Evolutionary conservation across 305 asterid genomes (phyloP).

Genomic region (Fraxinus floribunda): DNA sequence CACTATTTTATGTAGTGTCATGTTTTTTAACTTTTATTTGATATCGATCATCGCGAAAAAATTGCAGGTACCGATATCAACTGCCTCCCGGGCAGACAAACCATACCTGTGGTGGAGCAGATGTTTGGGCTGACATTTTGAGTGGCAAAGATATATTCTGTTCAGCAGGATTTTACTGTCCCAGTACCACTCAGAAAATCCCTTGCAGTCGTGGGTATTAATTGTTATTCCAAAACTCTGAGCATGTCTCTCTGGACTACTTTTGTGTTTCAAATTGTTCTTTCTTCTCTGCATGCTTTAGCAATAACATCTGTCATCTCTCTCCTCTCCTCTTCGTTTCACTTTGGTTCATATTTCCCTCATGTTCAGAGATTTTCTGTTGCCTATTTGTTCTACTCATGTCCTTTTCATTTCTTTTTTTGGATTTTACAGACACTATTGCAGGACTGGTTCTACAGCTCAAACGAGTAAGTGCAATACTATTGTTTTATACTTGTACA

Average conservation of each 20-base stretch:
- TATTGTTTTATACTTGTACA: slow-evolving; percentile 16
- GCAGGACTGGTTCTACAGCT: slow-evolving; percentile 72
- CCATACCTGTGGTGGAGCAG: slow-evolving; percentile 79
- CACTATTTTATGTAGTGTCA: not conserved
- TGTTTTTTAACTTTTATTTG: slow-evolving; percentile 14
- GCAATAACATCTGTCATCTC: slow-evolving; percentile 6
- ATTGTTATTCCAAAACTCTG: slow-evolving; percentile 18
- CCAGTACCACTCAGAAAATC: slow-evolving; percentile 46
- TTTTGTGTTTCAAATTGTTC: not conserved
- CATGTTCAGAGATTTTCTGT: not conserved
- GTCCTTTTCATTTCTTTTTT: not conserved
- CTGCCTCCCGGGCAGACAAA: slow-evolving; percentile 69
- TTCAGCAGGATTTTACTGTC: slow-evolving; percentile 72
- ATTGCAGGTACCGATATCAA: slow-evolving; percentile 64
- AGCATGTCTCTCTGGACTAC: not conserved
- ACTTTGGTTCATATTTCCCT: slow-evolving; percentile 2
- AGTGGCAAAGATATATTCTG: slow-evolving; percentile 58
- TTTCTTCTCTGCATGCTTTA: slow-evolving; percentile 4
- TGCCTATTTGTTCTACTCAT: slow-evolving; percentile 9
- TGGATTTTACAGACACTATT: slow-evolving; percentile 55
- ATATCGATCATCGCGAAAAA: slow-evolving; percentile 16
- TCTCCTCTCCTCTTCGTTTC: not conserved
- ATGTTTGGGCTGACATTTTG: slow-evolving; percentile 63
- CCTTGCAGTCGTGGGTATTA: slow-evolving; percentile 67
- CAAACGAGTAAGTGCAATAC: slow-evolving; percentile 50